phyloP scores from a whole-genome alignment of 2,329 filamentous ascomycete genomes.

The Thielaviopsis euricoi region DNA sequence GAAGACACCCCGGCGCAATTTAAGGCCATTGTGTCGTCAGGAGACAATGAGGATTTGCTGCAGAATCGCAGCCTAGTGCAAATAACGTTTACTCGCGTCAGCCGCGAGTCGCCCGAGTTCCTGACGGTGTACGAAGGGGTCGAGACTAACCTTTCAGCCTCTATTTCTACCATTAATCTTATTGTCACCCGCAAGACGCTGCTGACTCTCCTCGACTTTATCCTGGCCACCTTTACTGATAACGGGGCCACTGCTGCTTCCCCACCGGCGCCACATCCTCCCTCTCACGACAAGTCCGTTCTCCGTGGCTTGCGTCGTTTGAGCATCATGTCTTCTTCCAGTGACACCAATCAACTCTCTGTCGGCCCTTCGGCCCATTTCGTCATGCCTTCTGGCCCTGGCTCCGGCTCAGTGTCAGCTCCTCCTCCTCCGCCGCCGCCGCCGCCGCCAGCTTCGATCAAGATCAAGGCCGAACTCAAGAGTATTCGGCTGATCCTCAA shows the following conservation, averaged over 20 bases:
- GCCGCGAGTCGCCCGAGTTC: conserved; percentile 82
- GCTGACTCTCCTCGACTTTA: conserved; percentile 83
- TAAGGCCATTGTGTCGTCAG: conserved; percentile 90
- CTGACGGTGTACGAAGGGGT: conserved; percentile 82
- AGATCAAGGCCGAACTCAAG: conserved; percentile 85
- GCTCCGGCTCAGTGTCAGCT: no score
- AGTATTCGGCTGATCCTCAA: conserved; percentile 90
- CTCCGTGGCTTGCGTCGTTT: conserved; percentile 5
- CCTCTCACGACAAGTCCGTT: neutral
- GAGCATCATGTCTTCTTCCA: conserved; percentile 8
- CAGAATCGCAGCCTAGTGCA: conserved; percentile 69
- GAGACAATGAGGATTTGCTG: conserved; percentile 52
- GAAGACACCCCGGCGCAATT: conserved; percentile 80
- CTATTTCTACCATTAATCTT: conserved; percentile 88
- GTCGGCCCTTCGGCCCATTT: neutral
- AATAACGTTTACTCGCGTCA: conserved; percentile 80
- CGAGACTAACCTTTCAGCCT: conserved; percentile 80
- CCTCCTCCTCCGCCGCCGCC: neutral
- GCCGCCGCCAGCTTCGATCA: conserved; percentile 48
- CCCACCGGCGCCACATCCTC: conserved; percentile 12
- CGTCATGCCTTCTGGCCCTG: neutral
- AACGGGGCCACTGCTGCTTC: conserved; percentile 22
- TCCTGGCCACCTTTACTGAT: conserved; percentile 76
- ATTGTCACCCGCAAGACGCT: conserved; percentile 88
- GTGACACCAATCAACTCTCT: conserved; percentile 1